Evolutionary conservation across 805 yeast genomes (phyloP), one percentile per base, ranked within the genome.

Genomic region (Blastobotrys robertii): DNA sequence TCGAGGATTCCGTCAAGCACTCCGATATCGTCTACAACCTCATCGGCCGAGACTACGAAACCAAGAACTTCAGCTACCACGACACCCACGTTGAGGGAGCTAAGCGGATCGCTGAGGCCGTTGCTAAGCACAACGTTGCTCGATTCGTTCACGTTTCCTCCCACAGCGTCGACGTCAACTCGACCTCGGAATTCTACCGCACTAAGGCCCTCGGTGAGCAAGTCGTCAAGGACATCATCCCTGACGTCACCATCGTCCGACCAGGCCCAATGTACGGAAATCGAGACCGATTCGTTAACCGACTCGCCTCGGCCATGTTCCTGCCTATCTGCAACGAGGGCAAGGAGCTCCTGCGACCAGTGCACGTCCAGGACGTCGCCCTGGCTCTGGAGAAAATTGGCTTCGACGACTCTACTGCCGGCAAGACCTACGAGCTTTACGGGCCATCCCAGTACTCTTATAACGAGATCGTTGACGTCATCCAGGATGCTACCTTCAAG

Each of bases 21-120:
- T 78, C 90, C 3, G 95, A 85, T 58, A 81, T 85, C 44, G 94
- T 85, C 7, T 79, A 70, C 67, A 85, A 85, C 66, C 69, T 84
- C 60, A 69, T 84, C 47, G 94, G 95, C 37, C 76, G 82, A 29
- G 83, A 81, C 57, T 76, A 73, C 62, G 68, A 73, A 60, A 83
- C 94, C 53, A 84, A 82, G 66, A 83, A 81, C 68, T 85, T 84
- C 67, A 59, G 77, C 43, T 83, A 80, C 79, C 82, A 85, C 32
- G 94, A 85, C 58, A 81, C 83, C 49, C 82, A 85, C 59, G 79
- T 85, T 47, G 94, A 81, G 54, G 78, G 81, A 30, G 72, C 92
- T 29, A 75, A 77, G 58, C 74, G 95, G 62, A 79, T 85, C 53
- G 85, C 88, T 12, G 73, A 75, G 53, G 83, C 87, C 3, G 74